phyloP scores from a whole-genome alignment of 2,329 filamentous ascomycete genomes.

The Venturia effusa region DNA sequence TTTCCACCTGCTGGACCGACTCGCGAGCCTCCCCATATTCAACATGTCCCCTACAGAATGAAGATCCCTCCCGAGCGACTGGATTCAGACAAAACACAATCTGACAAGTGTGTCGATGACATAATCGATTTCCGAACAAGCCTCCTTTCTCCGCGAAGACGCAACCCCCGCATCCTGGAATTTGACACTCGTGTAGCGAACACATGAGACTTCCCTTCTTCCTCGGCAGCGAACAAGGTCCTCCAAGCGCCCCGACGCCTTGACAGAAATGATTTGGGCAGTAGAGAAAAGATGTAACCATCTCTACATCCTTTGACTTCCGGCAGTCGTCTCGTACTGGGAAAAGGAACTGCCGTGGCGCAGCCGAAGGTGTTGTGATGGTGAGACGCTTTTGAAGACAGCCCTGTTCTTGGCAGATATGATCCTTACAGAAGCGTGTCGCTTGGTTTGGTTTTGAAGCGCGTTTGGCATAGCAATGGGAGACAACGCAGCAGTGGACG shows the following conservation, averaged over 20 bases:
- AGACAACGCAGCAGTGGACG: not conserved
- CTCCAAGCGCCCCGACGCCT: not conserved
- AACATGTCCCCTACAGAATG: not conserved
- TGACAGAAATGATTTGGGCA: not conserved
- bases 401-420: not conserved
- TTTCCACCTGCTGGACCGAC: not conserved
- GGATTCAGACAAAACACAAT: not conserved
- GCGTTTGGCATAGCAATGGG: not conserved
- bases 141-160: not conserved
- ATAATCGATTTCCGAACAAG: not conserved
- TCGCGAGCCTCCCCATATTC: not conserved
- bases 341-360: not conserved
- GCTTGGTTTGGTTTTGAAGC: not conserved
- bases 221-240: not conserved
- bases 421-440: not conserved
- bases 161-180: not conserved
- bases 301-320: not conserved
- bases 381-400: not conserved
- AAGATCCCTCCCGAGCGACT: not conserved
- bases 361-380: not conserved
- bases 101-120: not conserved
- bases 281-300: not conserved
- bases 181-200: not conserved
- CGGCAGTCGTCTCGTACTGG: not conserved
- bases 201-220: not conserved